Base-by-base conservation (phyloP, 306 rosid species). In the Lathyrus tuberosus region DNA sequence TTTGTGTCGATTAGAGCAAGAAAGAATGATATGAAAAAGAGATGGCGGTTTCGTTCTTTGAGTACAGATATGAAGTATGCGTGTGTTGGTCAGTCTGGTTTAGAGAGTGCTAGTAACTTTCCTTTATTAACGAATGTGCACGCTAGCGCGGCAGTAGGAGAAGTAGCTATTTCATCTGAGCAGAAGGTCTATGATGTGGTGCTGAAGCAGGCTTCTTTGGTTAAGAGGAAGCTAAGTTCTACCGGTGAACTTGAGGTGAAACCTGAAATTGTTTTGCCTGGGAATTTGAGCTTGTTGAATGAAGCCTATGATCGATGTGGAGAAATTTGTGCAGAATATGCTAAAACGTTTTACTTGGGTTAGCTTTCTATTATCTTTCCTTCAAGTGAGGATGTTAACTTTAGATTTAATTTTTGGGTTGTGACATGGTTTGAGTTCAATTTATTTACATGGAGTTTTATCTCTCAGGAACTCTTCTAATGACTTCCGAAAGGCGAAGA, bases 401-500 rank as follows among this genome's bases (percentile, higher is more conserved):
- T 49, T 24, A 60, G 47, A 22, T 52, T 77, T 31, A 31, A 65
- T 28, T 3, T 13, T 78, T 38, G 38, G 47, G 57, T 43, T 79
- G 53, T 47, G 47, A 26, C 52, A 41, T 84, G 52, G 24, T 53
- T 62, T 43, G 62, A 41, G 70, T 67, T 46, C 44, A 54, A 62
- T 69, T 79, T 66, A 58, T 24, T 78, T 54, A 59, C 42, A 26
- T 57, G 47, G 48, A 26, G 38, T 10, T 79, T 65, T 78, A 18
- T 38, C 40, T 62, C 70, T 61, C 83, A 90, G 96, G 96, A 67
- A 90, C 96, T 75, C 84, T 86, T 65, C 82, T 90, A 49, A 90
- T 90, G 96, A 90, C 96, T 33, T 85, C 96, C 3, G 91, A 87
- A 78, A 84, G 91, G 76, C 78, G 83, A 79, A 81, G 86, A 78